Evolutionary conservation across 768 basidiomycete genomes (phyloP), one percentile per base, ranked within the genome.

Genomic region (Rhizopogon sp.): DNA sequence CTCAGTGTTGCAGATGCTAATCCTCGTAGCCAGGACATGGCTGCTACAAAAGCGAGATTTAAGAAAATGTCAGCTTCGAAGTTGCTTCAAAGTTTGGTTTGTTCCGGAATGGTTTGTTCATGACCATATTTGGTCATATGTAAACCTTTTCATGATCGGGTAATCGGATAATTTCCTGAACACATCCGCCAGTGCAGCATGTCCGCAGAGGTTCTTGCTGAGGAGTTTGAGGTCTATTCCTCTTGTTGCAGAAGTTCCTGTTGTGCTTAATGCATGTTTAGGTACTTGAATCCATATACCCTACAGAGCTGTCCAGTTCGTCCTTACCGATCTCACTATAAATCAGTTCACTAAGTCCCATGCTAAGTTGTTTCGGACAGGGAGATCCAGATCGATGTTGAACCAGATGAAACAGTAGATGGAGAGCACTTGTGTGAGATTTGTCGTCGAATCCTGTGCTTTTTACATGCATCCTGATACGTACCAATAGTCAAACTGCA

Each of bases 231-330:
- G 84, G 93, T 95, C 64, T 60, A 57, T 53, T 60, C 43, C 42
- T 55, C 52, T 42, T 53, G 54, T 39, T 40, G 46, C 43, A 20
- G 42, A 31, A 29, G 43, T 44, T 47, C 53, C 41, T 40, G 52
- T 31, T 58, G 33, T 46, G 49, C 60, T 52, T 58, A 58, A 52
- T 50, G 22, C 50, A 56, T 55, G 31, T 17, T n/a, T 64, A 96
- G 89, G 93, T 97, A 28, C 80, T 98, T 61, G 93, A 96, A 74
- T 87, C 93, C 3, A 98, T 98, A 69, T 98, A 96, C 70, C 93
- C 96, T 5, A 87, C 91, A 60, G 96, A 98, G 71, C 76, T 97
- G 55, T 81, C 87, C 65, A 89, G 95, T 97, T 75, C 67, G 93
- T 89, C 60, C 62, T 63, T 61, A 64, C 66, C 64, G 66, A 63